Base-by-base conservation (phyloP, 306 rosid species). In the Hippophae tibetana region DNA sequence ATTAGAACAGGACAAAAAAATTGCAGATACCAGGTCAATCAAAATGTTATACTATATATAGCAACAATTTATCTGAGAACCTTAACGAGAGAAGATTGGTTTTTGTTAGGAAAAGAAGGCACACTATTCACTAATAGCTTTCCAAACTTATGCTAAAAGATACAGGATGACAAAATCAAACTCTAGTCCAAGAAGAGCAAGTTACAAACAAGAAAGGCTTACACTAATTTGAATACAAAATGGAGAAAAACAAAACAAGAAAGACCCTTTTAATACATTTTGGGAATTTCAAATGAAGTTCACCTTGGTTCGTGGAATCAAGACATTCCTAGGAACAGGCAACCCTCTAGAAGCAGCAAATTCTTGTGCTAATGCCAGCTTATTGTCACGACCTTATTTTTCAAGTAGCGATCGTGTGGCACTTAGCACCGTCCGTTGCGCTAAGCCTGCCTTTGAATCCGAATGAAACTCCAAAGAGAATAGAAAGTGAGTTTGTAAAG, bases 271-370 rank as follows among this genome's bases (percentile, higher is more conserved):
- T 27, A 46, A 8, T 46, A 46, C 7, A 8, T 46, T 49, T 13
- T 12, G 53, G 53, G 53, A 49, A 49, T 49, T 49, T 49, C 7
- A 12, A 10, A 12, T 49, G 12, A 50, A n/a, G 27, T 63, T 71
- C 46, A 87, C 97, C 96, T 90, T 90, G 1, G 96, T 90, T 44
- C 92, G 90, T 40, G 97, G 97, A 67, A 90, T 79, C 75, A 90
- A 69, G 61, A 90, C 96, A 53, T 90, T 87, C 74, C 52, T 81
- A 40, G 96, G 96, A 62, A 79, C 50, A 48, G 94, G 87, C 56
- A 90, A 40, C 56, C 97, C 96, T 77, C 59, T 82, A 46, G 96
- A 83, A 72, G 76, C 79, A n/a, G 96, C 96, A 65, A 75, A 87
- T 72, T 78, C 81, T 57, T 87, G 96, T 62, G 96, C 95, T 41